Evolutionary conservation across 805 yeast species (phyloP), one percentile per base, ranked within the genome.

Genomic region (Lipomyces spencermartinsiae): DNA sequence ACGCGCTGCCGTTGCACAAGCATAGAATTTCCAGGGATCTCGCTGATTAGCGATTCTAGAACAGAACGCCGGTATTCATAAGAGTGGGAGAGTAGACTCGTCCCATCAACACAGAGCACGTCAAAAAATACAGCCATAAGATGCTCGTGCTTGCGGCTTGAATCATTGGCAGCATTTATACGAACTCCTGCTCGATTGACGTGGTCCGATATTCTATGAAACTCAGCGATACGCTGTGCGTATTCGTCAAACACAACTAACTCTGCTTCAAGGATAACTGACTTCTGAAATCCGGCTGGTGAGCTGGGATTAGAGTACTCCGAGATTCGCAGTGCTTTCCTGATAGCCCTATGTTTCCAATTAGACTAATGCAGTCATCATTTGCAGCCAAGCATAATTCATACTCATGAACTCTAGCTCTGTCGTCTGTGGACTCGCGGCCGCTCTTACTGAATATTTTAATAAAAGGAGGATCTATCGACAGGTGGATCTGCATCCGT

Each of bases 381-480:
- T 5, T 22, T n/a, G 29, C n/a, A 22, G 22, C 16, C 49, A 16
- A 19, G 9, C 55, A 25, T 14, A 31, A 10, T 53, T 25, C 33
- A 53, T 31, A 53, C 56, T 16, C 34, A 25, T 65, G 71, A 1
- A 62, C 64, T 29, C 46, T 54, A 6, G 22, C n/a, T 14, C 71
- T 46, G 51, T 68, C 71, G 5, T 16, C 25, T 10, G 71, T 68
- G 8, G 71, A 68, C 51, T 68, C 60, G 14, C 71, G 61, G 4
- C 71, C 71, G 34, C 64, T 62, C 59, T 68, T 68, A 19, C 68
- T 64, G 37, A 58, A 68, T 12, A 68, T 68, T 29, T 16, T 43
- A 25, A 62, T 59, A 6, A 8, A 16, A 4, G 49, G 62, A 29
- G 51, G 55, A 12, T 58, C 6, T 16, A 55, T 29, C 4, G 35